Evolutionary conservation across 345 rosid genomes (phyloP).

Genomic region (Erysimum cheiranthoides): DNA sequence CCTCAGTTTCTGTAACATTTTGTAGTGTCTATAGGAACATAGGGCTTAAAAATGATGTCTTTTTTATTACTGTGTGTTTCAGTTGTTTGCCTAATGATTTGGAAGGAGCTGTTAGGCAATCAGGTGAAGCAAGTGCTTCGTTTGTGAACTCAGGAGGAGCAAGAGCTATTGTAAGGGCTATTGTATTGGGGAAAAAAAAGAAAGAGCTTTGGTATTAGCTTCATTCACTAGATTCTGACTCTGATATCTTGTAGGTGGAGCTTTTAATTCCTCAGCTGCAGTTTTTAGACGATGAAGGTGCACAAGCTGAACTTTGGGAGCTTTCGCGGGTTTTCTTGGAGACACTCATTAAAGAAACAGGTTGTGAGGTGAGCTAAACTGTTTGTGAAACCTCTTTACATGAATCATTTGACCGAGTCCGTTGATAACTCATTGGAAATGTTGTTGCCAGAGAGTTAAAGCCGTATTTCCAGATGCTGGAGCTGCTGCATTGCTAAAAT

Average conservation of each 20-base stretch:
- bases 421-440: conserved; percentile 11
- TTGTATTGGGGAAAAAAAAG: background rate
- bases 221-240: background rate
- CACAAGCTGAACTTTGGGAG: conserved; percentile 93
- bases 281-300: conserved; percentile 97
- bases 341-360: conserved; percentile 75
- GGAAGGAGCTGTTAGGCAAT: conserved; percentile 90
- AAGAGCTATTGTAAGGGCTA: conserved; percentile 81
- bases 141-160: conserved; percentile 87
- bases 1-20: background rate
- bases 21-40: background rate
- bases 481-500: conserved; percentile 91
- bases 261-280: conserved; percentile 90
- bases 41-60: conserved; percentile 7
- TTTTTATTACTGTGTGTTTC: conserved; percentile 39
- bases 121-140: conserved; percentile 76
- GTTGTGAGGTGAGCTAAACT: conserved; percentile 66
- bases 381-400: conserved; percentile 14
- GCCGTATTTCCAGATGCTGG: conserved; percentile 99
- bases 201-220: background rate
- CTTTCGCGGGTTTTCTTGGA: conserved; percentile 77
- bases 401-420: background rate
- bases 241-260: conserved; percentile 65
- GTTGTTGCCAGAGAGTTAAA: conserved; percentile 67
- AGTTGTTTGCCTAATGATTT: conserved; percentile 94